Base-by-base conservation (phyloP, 352 stramenopile genomes). In the Phytophthora constricta region DNA sequence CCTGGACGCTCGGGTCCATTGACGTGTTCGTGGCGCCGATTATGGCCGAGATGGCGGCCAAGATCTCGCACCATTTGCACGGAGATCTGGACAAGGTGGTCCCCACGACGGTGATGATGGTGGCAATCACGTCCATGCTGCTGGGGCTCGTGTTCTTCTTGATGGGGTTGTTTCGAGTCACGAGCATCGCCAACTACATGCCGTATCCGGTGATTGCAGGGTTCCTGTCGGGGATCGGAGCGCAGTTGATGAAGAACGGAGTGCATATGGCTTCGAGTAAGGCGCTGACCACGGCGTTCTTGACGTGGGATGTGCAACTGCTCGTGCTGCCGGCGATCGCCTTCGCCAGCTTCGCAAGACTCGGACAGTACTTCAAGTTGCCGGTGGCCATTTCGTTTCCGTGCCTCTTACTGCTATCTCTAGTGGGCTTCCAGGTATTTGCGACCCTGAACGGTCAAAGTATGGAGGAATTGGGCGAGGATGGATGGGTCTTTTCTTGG, bases 131-230 rank as follows among this genome's bases (percentile, higher is more conserved):
- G 16, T 95, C 87, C 17, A 69, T 80, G 16, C 56, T 91, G 9
- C 65, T 95, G 27, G 87, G 87, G 0, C 27, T 80, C 3, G 76
- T 91, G 1, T 90, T 95, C 54, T 81, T 88, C 42, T 37, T 82
- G 28, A 91, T 95, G 80, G 87, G 87, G 11, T 48, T 83, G 16
- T 85, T 89, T 43, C 76, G 83, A 26, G 74, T 92, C 42, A 93
- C 87, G 23, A 90, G 84, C 0, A 89, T 93, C 59, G 83, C 86
- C 9, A 92, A 95, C 55, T 95, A 95, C 67, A 91, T 93, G 74
- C 87, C 87, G 39, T 95, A 91, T 43, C 87, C 87, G 51, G 84
- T 95, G 2, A 93, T 95, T 71, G 82, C 87, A 13, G 87, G 87
- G 0, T 95, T 95, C 58, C 63, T 95, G 3, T 92, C 87, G 8